These are phyloP conservation scores for Mycena kentingensis DNA, from an alignment of 768 basidiomycete species.

Conservation along the genomic window DNA sequence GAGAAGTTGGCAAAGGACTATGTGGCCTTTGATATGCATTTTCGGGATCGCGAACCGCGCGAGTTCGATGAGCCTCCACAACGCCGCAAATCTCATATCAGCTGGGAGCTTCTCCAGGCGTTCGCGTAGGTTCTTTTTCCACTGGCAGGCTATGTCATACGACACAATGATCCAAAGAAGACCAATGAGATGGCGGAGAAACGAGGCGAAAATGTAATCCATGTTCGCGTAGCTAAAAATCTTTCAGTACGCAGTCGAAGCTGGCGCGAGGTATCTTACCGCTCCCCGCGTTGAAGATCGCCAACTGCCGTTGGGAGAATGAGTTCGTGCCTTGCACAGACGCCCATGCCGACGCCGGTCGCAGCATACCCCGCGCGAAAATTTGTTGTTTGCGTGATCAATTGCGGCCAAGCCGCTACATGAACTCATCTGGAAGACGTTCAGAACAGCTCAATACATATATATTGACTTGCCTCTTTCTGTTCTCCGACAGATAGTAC, in stretches of 20 bases:
- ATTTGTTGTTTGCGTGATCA: constrained; percentile 15
- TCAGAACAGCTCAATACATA: too few species aligned
- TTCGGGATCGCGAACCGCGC: too few species aligned
- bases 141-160: too few species aligned
- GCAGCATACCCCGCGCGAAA: not conserved
- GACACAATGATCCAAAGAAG: not conserved
- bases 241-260: not conserved
- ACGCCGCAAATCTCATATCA: not conserved
- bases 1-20: too few species aligned
- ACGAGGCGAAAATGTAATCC: constrained; percentile 9
- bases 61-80: not conserved
- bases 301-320: constrained; percentile 10
- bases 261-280: not conserved
- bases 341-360: constrained; percentile 15
- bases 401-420: too few species aligned
- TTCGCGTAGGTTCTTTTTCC: constrained; percentile 19
- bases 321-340: constrained; percentile 12
- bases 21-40: too few species aligned
- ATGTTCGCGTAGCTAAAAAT: constrained; percentile 19
- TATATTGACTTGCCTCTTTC: constrained; percentile 17
- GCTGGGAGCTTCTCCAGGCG: constrained; percentile 7
- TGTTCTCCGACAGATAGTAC: constrained; percentile 10
- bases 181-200: not conserved
- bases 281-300: constrained; percentile 16
- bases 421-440: too few species aligned